These are phyloP conservation scores for Bipolaris oryzae DNA, from an alignment of 2,329 filamentous ascomycete genomes.

Conservation along the genomic window DNA sequence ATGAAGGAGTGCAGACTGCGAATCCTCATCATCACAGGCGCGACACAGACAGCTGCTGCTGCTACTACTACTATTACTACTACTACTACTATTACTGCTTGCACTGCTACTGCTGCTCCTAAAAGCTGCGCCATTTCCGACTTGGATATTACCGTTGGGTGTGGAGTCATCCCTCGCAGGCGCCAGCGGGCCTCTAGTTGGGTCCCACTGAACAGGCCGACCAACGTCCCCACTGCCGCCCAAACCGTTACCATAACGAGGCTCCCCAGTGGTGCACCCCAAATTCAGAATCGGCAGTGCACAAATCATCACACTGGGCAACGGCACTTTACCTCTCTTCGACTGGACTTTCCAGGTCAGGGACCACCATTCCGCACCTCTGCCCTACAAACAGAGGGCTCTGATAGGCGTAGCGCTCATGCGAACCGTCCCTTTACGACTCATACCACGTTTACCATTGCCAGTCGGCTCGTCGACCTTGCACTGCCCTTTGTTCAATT, in stretches of 20 bases:
- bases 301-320: neutral
- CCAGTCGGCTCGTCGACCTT: neutral
- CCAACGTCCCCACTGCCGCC: constrained; percentile 8
- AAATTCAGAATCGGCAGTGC: neutral
- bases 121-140: constrained; percentile 9
- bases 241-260: constrained; percentile 6
- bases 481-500: constrained; percentile 8
- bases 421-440: neutral
- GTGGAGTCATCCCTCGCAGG: constrained; percentile 12
- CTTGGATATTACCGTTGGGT: constrained; percentile 5
- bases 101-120: constrained; percentile 6
- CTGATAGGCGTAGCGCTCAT: neutral
- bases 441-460: neutral
- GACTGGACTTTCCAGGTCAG: neutral
- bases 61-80: neutral
- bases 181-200: constrained; percentile 12
- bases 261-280: neutral
- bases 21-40: constrained; percentile 1
- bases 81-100: too few species aligned
- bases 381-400: neutral
- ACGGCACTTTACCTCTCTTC: neutral
- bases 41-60: constrained; percentile 4
- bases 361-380: neutral
- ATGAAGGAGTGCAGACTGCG: constrained; percentile 3
- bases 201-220: constrained; percentile 9